Conservation (phyloP, 768 basidiomycete species). For the Serendipita indica region DNA sequence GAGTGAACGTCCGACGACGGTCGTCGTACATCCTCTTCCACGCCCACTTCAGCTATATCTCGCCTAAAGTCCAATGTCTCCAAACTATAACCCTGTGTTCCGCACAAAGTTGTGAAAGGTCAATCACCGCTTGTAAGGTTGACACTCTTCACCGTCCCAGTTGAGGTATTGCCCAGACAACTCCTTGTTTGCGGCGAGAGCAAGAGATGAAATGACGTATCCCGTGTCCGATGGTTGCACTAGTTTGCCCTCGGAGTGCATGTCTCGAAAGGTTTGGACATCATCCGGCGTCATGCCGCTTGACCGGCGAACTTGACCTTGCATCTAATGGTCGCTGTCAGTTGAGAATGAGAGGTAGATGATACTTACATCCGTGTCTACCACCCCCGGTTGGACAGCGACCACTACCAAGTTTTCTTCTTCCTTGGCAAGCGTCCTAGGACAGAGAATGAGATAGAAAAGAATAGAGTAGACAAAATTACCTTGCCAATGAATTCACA, state of each 20-base stretch:
- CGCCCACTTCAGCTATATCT: too few species aligned
- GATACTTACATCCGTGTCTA: constrained; percentile 56
- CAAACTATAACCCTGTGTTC: too few species aligned
- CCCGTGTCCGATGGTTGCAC: constrained; percentile 61
- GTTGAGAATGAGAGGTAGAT: too few species aligned
- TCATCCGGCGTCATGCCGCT: constrained; percentile 40
- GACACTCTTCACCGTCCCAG: constrained; percentile 72
- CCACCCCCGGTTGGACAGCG: constrained; percentile 75
- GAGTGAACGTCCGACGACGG: too few species aligned
- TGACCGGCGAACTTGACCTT: constrained; percentile 38
- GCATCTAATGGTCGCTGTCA: constrained; percentile 43
- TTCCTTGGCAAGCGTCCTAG: constrained; percentile 73
- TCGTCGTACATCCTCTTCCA: too few species aligned
- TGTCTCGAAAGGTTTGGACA: constrained; percentile 41
- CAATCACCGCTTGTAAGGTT: too few species aligned
- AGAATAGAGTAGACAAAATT: too few species aligned
- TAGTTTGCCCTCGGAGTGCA: constrained; percentile 49
- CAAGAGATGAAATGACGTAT: constrained; percentile 61
- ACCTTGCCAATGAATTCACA: constrained; percentile 75
- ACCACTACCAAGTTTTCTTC: constrained; percentile 59
- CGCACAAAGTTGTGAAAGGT: too few species aligned
- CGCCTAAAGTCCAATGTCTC: too few species aligned
- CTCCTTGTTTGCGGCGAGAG: constrained; percentile 42
- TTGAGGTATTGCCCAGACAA: constrained; percentile 65
- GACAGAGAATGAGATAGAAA: too few species aligned